A percentile compares a stretch with the other conserved stretches of the same genome.
phyloP scores from a whole-genome alignment of 306 rosid genomes.

The Medicago truncatula region MtrunA17r5.0-ANR NC_053048.1:25060001-25060500 shows the following conservation, averaged over 20 bases:
- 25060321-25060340: constrained; percentile 46
- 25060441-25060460: constrained; percentile 16
- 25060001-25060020: not conserved
- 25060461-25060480: constrained; percentile 48
- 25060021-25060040: not conserved
- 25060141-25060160: too few relatives aligned
- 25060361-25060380: constrained; percentile 4
- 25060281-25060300: constrained; percentile 62
- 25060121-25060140: too few relatives aligned
- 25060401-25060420: not conserved
- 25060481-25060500: constrained; percentile 55
- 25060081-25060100: too few relatives aligned
- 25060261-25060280: not conserved
- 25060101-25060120: too few relatives aligned
- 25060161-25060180: too few relatives aligned
- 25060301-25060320: constrained; percentile 54
- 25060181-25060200: too few relatives aligned
- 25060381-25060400: constrained; percentile 32
- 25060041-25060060: not conserved
- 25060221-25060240: not conserved
- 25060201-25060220: too few relatives aligned
- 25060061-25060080: not conserved
- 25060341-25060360: constrained; percentile 43
- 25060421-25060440: fast-evolving
- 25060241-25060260: constrained; percentile 38